phyloP scores from a whole-genome alignment of 2,329 filamentous ascomycete species.

The Fusarium pseudoanthophilum region DNA sequence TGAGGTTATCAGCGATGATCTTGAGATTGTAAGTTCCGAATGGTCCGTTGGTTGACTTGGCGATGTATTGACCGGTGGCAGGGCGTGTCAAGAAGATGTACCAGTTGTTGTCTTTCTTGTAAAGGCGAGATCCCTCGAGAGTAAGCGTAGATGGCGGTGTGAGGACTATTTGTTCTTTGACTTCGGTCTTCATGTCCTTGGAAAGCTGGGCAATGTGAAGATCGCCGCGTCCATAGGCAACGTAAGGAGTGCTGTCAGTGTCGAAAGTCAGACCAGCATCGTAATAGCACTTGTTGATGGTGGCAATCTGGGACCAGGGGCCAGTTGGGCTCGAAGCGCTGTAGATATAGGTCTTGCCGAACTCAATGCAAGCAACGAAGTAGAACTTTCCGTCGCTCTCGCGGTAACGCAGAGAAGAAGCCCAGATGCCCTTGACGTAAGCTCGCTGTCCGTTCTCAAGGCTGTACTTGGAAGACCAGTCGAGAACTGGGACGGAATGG shows the following conservation, averaged over 20 bases:
- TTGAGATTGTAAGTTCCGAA: constrained; percentile 63
- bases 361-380: constrained; percentile 54
- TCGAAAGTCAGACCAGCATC: constrained; percentile 66
- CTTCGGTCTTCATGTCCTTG: constrained; percentile 45
- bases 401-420: constrained; percentile 48
- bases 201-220: constrained; percentile 63
- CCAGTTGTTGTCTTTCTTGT: constrained; percentile 64
- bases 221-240: constrained; percentile 60
- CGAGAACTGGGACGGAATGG: constrained; percentile 52
- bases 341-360: constrained; percentile 62
- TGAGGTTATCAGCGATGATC: constrained; percentile 51
- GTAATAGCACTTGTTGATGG: constrained; percentile 65
- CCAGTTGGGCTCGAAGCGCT: constrained; percentile 55
- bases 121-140: constrained; percentile 65
- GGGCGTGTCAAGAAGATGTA: constrained; percentile 63
- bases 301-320: constrained; percentile 54
- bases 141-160: neutral
- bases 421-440: constrained; percentile 67
- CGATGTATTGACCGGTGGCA: constrained; percentile 57
- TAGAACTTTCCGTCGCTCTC: constrained; percentile 28
- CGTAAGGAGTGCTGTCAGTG: constrained; percentile 67
- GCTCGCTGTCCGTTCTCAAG: constrained; percentile 53
- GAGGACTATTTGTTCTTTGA: constrained; percentile 12
- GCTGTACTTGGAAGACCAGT: constrained; percentile 5
- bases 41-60: constrained; percentile 54